phyloP scores from a whole-genome alignment of 208 protist genomes.

The Leishmania gerbilli region DNA sequence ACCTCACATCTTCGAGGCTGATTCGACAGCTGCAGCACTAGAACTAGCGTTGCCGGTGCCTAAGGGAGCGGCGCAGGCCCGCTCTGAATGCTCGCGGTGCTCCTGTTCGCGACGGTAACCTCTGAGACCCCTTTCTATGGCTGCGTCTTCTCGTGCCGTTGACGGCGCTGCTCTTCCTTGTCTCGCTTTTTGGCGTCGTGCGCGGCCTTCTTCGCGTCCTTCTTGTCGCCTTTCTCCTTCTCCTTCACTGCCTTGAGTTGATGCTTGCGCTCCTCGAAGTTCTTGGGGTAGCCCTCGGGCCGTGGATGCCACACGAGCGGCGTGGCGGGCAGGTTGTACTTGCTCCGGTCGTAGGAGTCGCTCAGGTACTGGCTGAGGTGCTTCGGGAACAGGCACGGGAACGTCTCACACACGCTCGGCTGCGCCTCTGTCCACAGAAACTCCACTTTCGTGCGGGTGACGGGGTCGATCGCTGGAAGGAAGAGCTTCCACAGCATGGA shows the following conservation, averaged over 20 bases:
- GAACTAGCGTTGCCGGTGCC: not conserved
- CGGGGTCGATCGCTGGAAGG: conserved; percentile 68
- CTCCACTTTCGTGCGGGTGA: conserved; percentile 77
- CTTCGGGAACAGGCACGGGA: conserved; percentile 65
- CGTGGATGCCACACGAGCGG: conserved; percentile 64
- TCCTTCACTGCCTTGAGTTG: conserved; percentile 44
- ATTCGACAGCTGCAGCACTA: not conserved
- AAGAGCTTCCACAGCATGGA: conserved; percentile 79
- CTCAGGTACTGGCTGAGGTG: conserved; percentile 60
- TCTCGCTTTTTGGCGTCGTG: conserved; percentile 27
- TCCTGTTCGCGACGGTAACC: not conserved
- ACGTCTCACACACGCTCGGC: conserved; percentile 55
- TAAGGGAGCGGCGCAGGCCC: not conserved
- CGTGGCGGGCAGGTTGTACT: conserved; percentile 43
- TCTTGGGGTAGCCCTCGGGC: conserved; percentile 41
- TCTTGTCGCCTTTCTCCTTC: conserved; percentile 30
- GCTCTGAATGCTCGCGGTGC: not conserved
- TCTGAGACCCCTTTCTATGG: not conserved
- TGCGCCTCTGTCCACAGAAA: conserved; percentile 78
- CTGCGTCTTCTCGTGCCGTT: conserved; percentile 11
- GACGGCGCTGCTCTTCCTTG: conserved; percentile 12
- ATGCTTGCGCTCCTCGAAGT: conserved; percentile 41
- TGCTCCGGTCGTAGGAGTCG: conserved; percentile 75
- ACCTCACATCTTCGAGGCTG: not conserved
- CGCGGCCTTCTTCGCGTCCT: conserved; percentile 25